phyloP scores from a whole-genome alignment of 306 rosid genomes.

The Gillenia trifoliata region DNA sequence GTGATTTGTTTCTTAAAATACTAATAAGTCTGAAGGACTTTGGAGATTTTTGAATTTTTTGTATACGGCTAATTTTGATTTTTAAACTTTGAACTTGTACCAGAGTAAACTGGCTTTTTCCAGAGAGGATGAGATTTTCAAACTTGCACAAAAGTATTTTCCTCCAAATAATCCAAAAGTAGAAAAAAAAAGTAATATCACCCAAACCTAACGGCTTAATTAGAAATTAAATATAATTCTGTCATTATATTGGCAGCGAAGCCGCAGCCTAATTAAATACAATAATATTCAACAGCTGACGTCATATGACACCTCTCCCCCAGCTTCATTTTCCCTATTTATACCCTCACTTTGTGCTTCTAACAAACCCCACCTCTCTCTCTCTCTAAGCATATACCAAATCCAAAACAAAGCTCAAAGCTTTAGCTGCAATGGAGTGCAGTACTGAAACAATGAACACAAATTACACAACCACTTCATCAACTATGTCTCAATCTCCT shows the following conservation, averaged over 20 bases:
- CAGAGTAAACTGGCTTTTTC: background rate
- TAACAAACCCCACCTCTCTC: conserved; percentile 4
- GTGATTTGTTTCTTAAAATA: background rate
- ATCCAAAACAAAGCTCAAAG: background rate
- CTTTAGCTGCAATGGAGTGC: conserved; percentile 10
- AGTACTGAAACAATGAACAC: conserved; percentile 9
- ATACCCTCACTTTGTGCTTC: background rate
- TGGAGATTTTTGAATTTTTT: background rate
- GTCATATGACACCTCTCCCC: background rate
- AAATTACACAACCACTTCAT: conserved; percentile 9
- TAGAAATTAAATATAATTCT: background rate
- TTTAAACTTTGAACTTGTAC: background rate
- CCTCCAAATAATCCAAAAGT: background rate
- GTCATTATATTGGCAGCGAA: background rate
- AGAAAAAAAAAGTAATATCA: background rate
- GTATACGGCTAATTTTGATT: background rate
- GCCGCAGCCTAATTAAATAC: background rate
- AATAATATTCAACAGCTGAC: background rate
- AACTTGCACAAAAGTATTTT: background rate
- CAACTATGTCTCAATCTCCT: conserved; percentile 33
- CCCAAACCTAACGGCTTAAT: background rate
- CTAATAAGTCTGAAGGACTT: background rate
- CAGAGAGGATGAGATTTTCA: background rate
- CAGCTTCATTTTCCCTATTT: background rate
- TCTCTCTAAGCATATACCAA: background rate